Evolutionary conservation across 441 rosid genomes (phyloP).

Genomic region (Cnidoscolus chayamansa): DNA sequence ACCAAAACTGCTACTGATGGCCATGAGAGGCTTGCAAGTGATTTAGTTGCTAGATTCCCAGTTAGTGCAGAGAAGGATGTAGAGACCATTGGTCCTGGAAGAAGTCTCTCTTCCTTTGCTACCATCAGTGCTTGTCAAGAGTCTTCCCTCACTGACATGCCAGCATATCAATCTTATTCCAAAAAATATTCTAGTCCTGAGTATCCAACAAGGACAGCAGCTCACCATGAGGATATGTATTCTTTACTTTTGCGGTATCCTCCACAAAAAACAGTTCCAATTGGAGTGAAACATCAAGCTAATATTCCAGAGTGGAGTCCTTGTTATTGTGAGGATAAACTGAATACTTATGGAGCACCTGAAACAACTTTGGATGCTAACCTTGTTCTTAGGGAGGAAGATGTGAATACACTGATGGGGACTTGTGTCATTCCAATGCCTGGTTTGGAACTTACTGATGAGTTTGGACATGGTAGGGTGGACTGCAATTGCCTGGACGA

Average conservation of each 20-base stretch:
- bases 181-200: slow-evolving; percentile 13
- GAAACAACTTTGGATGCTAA: background rate
- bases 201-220: slow-evolving; percentile 1
- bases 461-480: slow-evolving; percentile 19
- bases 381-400: slow-evolving; percentile 14
- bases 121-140: slow-evolving; percentile 32
- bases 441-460: slow-evolving; percentile 12
- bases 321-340: slow-evolving; percentile 22
- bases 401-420: slow-evolving; percentile 31
- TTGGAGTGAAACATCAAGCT: slow-evolving; percentile 65
- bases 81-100: slow-evolving; percentile 28
- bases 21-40: slow-evolving; percentile 30
- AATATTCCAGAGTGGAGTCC: slow-evolving; percentile 46
- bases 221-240: slow-evolving; percentile 20
- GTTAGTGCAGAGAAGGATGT: slow-evolving; percentile 23
- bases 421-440: slow-evolving; percentile 46
- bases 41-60: slow-evolving; percentile 19
- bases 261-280: slow-evolving; percentile 53
- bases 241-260: slow-evolving; percentile 38
- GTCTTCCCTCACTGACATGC: slow-evolving; percentile 25
- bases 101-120: slow-evolving; percentile 28
- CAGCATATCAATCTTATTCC: slow-evolving; percentile 14
- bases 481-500: slow-evolving; percentile 41
- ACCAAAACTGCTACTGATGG: slow-evolving; percentile 17
- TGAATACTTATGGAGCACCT: background rate